A percentile compares a stretch with the other conserved stretches of the same genome.
Conservation (phyloP, 352 stramenopile species). For the Pythium dissimile region DNA sequence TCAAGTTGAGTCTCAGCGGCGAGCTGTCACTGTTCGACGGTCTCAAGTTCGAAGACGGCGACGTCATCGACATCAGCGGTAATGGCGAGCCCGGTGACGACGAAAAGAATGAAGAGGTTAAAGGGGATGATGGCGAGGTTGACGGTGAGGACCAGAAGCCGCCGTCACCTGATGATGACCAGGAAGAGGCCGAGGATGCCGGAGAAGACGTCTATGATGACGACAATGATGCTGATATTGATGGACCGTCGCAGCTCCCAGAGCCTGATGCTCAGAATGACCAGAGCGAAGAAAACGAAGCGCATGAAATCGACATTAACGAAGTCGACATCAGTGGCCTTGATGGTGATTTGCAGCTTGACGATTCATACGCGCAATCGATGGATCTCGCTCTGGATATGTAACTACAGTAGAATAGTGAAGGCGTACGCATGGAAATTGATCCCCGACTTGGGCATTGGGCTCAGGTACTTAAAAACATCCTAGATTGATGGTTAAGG, state of each 20-base stretch:
- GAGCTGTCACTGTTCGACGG: slow-evolving; percentile 85
- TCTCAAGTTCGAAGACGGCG: slow-evolving; percentile 82
- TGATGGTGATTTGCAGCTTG: slow-evolving; percentile 7
- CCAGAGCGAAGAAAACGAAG: background rate
- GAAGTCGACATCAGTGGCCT: slow-evolving; percentile 5
- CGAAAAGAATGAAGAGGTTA: slow-evolving; percentile 33
- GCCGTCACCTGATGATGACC: slow-evolving; percentile 21
- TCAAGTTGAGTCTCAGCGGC: slow-evolving; percentile 69
- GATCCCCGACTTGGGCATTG: background rate
- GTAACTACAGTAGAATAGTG: no score
- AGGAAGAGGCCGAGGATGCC: slow-evolving; percentile 11
- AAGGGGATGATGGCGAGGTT: slow-evolving; percentile 21
- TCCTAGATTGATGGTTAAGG: background rate
- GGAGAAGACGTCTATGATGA: slow-evolving; percentile 53
- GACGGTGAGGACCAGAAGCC: slow-evolving; percentile 19
- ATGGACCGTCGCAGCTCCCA: slow-evolving; percentile 1
- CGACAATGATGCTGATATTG: slow-evolving; percentile 32
- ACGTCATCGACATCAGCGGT: slow-evolving; percentile 74
- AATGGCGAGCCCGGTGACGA: slow-evolving; percentile 27
- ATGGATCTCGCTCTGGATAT: slow-evolving; percentile 25
- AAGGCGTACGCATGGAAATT: no score
- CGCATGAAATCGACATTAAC: slow-evolving; percentile 2
- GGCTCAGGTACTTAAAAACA: no score
- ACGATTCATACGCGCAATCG: slow-evolving; percentile 15
- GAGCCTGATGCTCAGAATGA: slow-evolving; percentile 8